Evolutionary conservation across 768 basidiomycete genomes (phyloP).

Genomic region (Tylopilus sp.): DNA sequence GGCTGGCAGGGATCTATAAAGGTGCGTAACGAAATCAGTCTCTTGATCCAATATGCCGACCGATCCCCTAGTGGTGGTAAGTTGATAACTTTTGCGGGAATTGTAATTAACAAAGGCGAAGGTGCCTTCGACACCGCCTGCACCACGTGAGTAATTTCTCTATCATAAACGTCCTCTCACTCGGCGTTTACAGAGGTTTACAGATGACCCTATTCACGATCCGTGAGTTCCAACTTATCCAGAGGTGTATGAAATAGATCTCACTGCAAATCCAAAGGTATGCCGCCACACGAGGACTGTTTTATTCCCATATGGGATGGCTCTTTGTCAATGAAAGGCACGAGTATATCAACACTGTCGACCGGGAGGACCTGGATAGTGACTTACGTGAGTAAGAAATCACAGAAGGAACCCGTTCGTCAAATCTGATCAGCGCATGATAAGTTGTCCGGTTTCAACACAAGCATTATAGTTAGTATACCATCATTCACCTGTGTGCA

Average conservation of each 20-base stretch:
- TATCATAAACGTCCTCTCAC: background rate
- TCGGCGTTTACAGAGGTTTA: conserved; percentile 1
- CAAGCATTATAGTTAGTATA: conserved; percentile 7
- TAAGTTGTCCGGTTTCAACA: conserved; percentile 10
- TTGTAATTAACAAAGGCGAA: background rate
- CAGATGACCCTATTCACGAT: conserved; percentile 10
- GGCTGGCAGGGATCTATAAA: conserved; percentile 10
- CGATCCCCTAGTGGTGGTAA: conserved; percentile 6
- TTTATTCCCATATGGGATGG: conserved; percentile 12
- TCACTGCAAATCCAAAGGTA: conserved; percentile 1
- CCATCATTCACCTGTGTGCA: too few relatives aligned
- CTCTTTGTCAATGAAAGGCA: conserved; percentile 13
- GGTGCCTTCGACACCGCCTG: conserved; percentile 12
- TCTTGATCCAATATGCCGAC: background rate
- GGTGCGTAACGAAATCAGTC: background rate
- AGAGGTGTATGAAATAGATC: background rate
- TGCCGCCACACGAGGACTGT: conserved; percentile 7
- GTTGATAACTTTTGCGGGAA: background rate
- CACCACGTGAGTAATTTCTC: conserved; percentile 3
- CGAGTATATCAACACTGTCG: conserved; percentile 2
- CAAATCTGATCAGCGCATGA: background rate
- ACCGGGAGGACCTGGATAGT: conserved; percentile 4
- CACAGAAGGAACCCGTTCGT: background rate
- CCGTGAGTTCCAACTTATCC: conserved; percentile 2
- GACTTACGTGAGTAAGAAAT: conserved; percentile 6